Base-by-base conservation (phyloP, 1,139 yeast genomes). In the Hansenula lynferdii region DNA sequence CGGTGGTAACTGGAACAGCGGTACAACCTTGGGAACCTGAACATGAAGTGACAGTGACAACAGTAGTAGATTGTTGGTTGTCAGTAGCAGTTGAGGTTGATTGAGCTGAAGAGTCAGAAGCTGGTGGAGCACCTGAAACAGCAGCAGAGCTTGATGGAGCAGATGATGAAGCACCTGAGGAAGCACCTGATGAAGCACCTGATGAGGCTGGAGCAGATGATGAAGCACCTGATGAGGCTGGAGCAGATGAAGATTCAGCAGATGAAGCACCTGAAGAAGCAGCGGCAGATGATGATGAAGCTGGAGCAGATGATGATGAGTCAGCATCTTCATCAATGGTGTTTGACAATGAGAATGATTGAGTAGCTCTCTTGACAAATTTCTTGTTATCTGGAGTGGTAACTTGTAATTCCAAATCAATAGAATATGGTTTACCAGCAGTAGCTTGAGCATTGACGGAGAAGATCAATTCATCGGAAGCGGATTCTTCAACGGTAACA, bases 1-100 rank as follows among this genome's bases (percentile, higher is more conserved):
- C 45, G 23, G 48, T 41, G 31, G 48, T 44, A 36, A 39, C 44
- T 24, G 39, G 40, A 12, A 40, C 10, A 15, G 25, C 34, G 12
- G 34, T 9, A 27, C 29, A 27, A 11, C n/a, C 20, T 5, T 10
- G 11, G n/a, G 28, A 9, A 26, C 19, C 20, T 17, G 19, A 16
- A 17, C 29, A 31, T 14, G 44, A 38, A 14, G 32, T 29, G 3
- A 29, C 20, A 29, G 32, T 29, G 18, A 29, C 25, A 20, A 21
- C 24, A 28, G 48, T 45, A 31, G 28, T 26, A 10, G 28, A 26
- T 26, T 15, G 12, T 5, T 26, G 15, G 5, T 12, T 12, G 5
- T 12, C 28, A 20, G 30, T 22, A 27, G 29, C 29, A 26, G 36
- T 8, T n/a, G 36, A 17, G 14, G 36, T 12, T 15, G 36, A 26